phyloP scores from a whole-genome alignment of 768 basidiomycete genomes.

The Rhodocollybia butyracea region DNA sequence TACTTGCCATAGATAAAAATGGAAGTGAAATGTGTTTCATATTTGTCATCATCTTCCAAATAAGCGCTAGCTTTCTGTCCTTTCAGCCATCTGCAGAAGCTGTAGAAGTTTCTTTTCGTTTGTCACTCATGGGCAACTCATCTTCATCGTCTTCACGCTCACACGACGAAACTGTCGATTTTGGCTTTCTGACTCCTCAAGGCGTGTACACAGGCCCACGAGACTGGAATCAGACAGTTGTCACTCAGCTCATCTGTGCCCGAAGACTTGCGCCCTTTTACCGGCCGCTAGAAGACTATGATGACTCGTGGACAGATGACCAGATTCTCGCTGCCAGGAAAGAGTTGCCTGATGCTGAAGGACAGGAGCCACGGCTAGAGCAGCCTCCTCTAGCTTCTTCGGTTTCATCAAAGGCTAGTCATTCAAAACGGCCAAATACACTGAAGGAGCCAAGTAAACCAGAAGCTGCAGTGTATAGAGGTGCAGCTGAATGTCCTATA shows the following conservation, averaged over 20 bases:
- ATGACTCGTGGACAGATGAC: slow-evolving; percentile 85
- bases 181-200: slow-evolving; percentile 75
- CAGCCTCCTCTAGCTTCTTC: slow-evolving; percentile 24
- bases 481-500: slow-evolving; percentile 93
- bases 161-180: slow-evolving; percentile 84
- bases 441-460: slow-evolving; percentile 67
- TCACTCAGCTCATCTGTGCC: slow-evolving; percentile 84
- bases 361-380: slow-evolving; percentile 38
- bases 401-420: slow-evolving; percentile 31
- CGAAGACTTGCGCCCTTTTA: slow-evolving; percentile 94
- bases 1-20: no score
- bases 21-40: no score
- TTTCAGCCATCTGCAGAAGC: background rate
- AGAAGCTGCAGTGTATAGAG: slow-evolving; percentile 80
- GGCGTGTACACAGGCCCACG: slow-evolving; percentile 80
- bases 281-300: slow-evolving; percentile 91
- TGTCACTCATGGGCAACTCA: slow-evolving; percentile 69
- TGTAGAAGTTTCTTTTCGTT: background rate
- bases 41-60: background rate
- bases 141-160: slow-evolving; percentile 76
- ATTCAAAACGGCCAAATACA: slow-evolving; percentile 52
- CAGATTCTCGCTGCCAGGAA: slow-evolving; percentile 80
- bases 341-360: slow-evolving; percentile 52
- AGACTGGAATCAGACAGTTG: slow-evolving; percentile 89
- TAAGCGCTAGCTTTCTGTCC: background rate